Percentiles rank a stretch among this genome's conserved stretches.
These are phyloP conservation scores for Emiliania huxleyi DNA, from an alignment of 78 protist species.

Conservation along the genomic window DNA sequence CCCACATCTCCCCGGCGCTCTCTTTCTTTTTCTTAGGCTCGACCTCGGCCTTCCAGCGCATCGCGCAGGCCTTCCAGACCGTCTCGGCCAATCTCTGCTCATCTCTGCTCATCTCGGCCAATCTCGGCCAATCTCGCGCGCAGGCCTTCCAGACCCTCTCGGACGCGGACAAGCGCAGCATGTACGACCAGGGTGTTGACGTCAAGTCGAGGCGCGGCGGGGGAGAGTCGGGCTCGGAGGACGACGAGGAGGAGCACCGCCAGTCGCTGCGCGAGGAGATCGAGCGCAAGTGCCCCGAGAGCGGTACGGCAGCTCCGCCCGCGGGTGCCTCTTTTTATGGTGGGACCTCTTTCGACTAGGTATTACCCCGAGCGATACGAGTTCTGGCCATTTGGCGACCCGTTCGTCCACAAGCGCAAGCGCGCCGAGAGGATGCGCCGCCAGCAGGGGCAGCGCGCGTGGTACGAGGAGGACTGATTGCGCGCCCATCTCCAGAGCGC, in stretches of 20 bases:
- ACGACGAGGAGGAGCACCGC: neutral
- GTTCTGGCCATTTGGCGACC: slow-evolving; percentile 17
- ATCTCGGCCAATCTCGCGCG: too few relatives aligned
- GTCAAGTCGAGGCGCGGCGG: neutral
- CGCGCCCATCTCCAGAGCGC: too few relatives aligned
- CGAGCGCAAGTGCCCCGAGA: neutral
- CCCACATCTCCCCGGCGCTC: too few relatives aligned
- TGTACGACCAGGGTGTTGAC: slow-evolving; percentile 10
- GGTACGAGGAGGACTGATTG: slow-evolving; percentile 17
- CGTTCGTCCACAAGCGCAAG: slow-evolving; percentile 24
- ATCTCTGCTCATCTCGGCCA: too few relatives aligned
- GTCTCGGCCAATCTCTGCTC: too few relatives aligned
- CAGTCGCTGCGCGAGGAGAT: neutral
- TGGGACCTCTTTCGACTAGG: too few relatives aligned
- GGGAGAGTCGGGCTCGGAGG: neutral
- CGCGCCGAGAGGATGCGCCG: neutral
- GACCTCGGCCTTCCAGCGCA: slow-evolving; percentile 35
- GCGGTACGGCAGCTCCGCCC: too few relatives aligned
- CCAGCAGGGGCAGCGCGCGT: neutral
- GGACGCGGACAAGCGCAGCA: neutral
- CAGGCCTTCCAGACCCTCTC: neutral
- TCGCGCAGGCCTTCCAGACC: neutral
- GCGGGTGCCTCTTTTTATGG: too few relatives aligned
- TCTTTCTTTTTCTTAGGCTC: too few relatives aligned
- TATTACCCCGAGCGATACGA: slow-evolving; percentile 11